phyloP scores from a whole-genome alignment of 2,329 filamentous ascomycete genomes.

The Cryphonectria nitschkei region DNA sequence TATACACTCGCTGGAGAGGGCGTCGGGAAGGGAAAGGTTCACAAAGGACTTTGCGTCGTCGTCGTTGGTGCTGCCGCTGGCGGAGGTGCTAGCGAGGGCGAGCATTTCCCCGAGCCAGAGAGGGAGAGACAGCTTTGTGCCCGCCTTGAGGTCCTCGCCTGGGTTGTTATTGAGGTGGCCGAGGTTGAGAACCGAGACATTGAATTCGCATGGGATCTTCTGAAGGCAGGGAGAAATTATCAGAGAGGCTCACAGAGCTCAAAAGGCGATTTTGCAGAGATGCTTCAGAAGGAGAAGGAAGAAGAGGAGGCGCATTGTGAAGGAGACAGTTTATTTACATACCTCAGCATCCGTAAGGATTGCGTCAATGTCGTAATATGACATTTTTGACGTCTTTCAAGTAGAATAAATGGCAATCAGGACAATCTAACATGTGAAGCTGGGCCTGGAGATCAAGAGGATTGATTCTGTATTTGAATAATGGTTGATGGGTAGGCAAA shows the following conservation, averaged over 20 bases:
- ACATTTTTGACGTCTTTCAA: conserved; percentile 48
- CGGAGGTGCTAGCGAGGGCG: conserved; percentile 63
- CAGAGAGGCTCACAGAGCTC: not conserved
- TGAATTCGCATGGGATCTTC: conserved; percentile 96
- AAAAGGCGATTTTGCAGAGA: not conserved
- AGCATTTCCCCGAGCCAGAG: conserved; percentile 97
- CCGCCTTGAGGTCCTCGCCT: conserved; percentile 70
- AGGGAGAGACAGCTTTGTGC: conserved; percentile 80
- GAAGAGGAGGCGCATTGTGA: not conserved
- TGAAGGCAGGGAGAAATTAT: conserved; percentile 41
- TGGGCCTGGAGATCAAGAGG: not conserved
- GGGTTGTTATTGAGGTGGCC: conserved; percentile 89
- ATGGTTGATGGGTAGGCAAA: not conserved
- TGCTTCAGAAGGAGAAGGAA: not conserved
- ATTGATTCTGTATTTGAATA: not conserved
- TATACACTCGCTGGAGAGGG: conserved; percentile 77
- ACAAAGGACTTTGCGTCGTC: conserved; percentile 62
- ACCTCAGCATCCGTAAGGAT: conserved; percentile 86
- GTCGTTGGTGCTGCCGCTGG: conserved; percentile 35
- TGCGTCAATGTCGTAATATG: conserved; percentile 83
- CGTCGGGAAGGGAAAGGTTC: conserved; percentile 78
- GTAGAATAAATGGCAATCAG: too few species aligned
- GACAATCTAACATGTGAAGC: not conserved
- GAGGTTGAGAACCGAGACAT: conserved; percentile 83
- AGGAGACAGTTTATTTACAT: conserved; percentile 28